phyloP scores from a whole-genome alignment of 305 asterid genomes.

The Andrographis paniculata region DNA sequence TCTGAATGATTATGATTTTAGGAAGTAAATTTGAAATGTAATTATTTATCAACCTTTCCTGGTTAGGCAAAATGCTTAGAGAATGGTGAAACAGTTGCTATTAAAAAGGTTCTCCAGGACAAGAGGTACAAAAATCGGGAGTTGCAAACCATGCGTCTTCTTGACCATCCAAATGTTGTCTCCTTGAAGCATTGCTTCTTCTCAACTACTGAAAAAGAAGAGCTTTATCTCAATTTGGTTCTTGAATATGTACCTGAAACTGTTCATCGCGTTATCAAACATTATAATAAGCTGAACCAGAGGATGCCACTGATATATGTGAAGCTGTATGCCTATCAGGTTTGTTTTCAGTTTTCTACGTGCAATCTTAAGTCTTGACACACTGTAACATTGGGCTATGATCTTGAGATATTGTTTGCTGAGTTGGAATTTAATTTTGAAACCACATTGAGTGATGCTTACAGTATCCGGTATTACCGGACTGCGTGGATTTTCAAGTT shows the following conservation, averaged over 20 bases:
- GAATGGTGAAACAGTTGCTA: constrained; percentile 47
- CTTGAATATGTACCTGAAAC: constrained; percentile 98
- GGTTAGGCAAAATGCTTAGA: constrained; percentile 87
- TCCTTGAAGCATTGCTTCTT: constrained; percentile 90
- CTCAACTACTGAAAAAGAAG: constrained; percentile 94
- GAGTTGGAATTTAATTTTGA: background rate
- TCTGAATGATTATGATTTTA: background rate
- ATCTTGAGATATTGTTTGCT: background rate
- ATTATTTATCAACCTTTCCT: constrained; percentile 15
- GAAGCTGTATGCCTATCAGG: constrained; percentile 96
- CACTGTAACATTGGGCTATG: background rate
- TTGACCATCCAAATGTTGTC: constrained; percentile 93
- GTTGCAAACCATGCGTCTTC: constrained; percentile 93
- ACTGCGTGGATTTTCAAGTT: background rate
- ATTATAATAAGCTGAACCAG: constrained; percentile 83
- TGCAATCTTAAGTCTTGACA: constrained; percentile 7
- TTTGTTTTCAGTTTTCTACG: constrained; percentile 16
- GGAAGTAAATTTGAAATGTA: background rate
- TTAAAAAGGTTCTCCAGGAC: constrained; percentile 67
- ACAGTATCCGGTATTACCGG: background rate
- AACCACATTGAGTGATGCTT: background rate
- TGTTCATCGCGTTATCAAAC: constrained; percentile 91
- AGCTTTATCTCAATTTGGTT: constrained; percentile 85
- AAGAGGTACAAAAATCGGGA: constrained; percentile 94
- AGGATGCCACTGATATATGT: constrained; percentile 88